A percentile compares a stretch with the other conserved stretches of the same genome.
Conservation (phyloP, 768 basidiomycete species). For the Boletus huronensis region DNA sequence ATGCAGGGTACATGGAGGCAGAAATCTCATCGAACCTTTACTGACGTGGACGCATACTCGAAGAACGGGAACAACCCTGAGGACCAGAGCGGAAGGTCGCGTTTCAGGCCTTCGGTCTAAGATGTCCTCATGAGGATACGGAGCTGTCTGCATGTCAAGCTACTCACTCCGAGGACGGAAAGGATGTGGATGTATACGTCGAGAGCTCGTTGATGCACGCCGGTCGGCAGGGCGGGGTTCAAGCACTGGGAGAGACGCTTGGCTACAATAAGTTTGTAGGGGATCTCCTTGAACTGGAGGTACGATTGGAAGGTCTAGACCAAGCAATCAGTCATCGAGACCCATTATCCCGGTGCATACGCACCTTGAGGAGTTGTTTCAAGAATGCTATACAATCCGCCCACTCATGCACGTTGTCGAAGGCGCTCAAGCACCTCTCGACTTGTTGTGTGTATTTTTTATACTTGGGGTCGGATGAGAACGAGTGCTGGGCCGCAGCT, state of each 20-base stretch:
- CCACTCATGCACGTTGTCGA: constrained; percentile 98
- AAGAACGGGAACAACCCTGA: constrained; percentile 98
- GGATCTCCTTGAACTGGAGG: constrained; percentile 94
- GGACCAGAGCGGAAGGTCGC: constrained; percentile 91
- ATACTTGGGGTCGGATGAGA: constrained; percentile 84
- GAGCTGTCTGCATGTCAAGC: not conserved
- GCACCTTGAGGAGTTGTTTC: constrained; percentile 87
- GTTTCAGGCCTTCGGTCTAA: constrained; percentile 81
- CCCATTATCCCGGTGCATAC: constrained; percentile 1
- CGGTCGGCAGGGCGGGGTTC: constrained; percentile 95
- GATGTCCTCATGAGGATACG: constrained; percentile 7
- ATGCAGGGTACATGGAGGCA: not conserved
- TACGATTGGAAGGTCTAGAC: constrained; percentile 86
- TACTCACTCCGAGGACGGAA: constrained; percentile 80
- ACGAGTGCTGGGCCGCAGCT: constrained; percentile 53
- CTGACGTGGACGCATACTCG: constrained; percentile 98
- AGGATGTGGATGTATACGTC: constrained; percentile 95
- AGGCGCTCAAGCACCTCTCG: constrained; percentile 87
- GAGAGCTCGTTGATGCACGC: constrained; percentile 93
- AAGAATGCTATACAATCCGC: constrained; percentile 98
- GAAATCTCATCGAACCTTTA: constrained; percentile 58
- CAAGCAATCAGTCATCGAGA: not conserved
- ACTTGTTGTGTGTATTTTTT: constrained; percentile 92
- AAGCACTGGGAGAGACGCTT: constrained; percentile 95
- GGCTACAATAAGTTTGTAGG: constrained; percentile 88